Percentiles rank a stretch among this genome's conserved stretches.
Conservation (phyloP, 371 early-diverging fungal species). For the Catenaria anguillulae region DNA sequence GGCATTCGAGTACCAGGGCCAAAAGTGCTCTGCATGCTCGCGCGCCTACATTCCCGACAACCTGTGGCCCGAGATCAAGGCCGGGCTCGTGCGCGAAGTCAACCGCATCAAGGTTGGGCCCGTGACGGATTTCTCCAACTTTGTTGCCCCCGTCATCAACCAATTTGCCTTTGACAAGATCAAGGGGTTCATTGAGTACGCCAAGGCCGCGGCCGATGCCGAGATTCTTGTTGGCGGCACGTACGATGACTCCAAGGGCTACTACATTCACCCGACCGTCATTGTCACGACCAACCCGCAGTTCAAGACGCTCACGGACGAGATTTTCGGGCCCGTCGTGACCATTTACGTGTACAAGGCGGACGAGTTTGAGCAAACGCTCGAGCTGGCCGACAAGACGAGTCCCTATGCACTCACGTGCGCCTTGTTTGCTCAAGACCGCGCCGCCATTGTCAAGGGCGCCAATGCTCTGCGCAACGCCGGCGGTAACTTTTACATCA, state of each 20-base stretch:
- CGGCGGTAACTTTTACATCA: conserved; percentile 96
- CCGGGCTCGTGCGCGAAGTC: conserved; percentile 42
- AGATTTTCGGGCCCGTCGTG: conserved; percentile 96
- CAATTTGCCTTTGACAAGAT: conserved; percentile 85
- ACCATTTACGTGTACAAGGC: conserved; percentile 85
- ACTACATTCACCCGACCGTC: conserved; percentile 83
- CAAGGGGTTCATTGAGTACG: conserved; percentile 69
- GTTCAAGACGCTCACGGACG: conserved; percentile 76
- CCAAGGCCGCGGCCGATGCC: conserved; percentile 34
- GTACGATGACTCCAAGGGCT: conserved; percentile 70
- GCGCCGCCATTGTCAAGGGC: conserved; percentile 55
- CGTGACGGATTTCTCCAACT: conserved; percentile 62
- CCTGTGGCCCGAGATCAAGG: conserved; percentile 58
- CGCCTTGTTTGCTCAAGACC: conserved; percentile 72
- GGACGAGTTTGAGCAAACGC: conserved; percentile 48
- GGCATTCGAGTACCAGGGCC: conserved; percentile 93
- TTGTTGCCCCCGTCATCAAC: conserved; percentile 74
- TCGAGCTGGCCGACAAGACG: conserved; percentile 62
- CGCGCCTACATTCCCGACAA: conserved; percentile 78
- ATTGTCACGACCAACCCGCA: conserved; percentile 71
- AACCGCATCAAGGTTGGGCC: conserved; percentile 70
- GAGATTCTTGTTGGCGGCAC: conserved; percentile 70
- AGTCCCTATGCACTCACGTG: conserved; percentile 83
- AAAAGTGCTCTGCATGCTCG: conserved; percentile 94
- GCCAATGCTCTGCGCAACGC: conserved; percentile 66